phyloP scores from a whole-genome alignment of 148 eudicot species.

The Rhododendron henanense region DNA sequence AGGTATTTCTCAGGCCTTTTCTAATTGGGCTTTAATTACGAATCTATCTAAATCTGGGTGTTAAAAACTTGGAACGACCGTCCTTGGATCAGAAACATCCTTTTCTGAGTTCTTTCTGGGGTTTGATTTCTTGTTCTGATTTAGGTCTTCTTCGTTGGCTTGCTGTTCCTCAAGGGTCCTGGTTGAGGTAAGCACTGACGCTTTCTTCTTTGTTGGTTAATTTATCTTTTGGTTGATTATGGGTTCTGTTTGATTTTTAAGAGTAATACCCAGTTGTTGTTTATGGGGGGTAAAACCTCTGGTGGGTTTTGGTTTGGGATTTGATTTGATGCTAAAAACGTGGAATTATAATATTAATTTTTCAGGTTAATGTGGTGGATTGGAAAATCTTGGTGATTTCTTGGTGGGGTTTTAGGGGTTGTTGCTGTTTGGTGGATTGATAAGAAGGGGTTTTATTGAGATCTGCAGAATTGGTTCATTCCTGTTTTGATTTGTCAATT shows the following conservation, averaged over 20 bases:
- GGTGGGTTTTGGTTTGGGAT: background rate
- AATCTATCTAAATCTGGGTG: too few relatives aligned
- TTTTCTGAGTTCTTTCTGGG: background rate
- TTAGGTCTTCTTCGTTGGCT: conserved; percentile 1
- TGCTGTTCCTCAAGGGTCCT: background rate
- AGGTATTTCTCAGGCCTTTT: too few relatives aligned
- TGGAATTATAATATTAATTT: background rate
- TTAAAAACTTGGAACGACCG: background rate
- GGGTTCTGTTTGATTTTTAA: background rate
- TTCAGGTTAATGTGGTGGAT: conserved; percentile 6
- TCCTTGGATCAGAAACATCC: background rate
- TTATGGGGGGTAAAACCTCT: background rate
- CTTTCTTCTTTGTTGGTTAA: background rate
- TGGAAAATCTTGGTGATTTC: background rate
- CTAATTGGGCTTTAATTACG: too few relatives aligned
- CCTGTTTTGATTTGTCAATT: background rate
- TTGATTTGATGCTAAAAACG: background rate
- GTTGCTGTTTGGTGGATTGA: background rate
- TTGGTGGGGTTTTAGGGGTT: conserved; percentile 12
- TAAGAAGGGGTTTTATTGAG: background rate
- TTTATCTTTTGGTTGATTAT: background rate
- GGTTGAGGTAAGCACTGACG: background rate
- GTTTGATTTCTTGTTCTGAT: background rate
- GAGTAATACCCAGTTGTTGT: background rate
- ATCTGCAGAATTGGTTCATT: background rate